These are phyloP conservation scores for Suillus brevipes DNA, from an alignment of 768 basidiomycete species.

Conservation along the genomic window DNA sequence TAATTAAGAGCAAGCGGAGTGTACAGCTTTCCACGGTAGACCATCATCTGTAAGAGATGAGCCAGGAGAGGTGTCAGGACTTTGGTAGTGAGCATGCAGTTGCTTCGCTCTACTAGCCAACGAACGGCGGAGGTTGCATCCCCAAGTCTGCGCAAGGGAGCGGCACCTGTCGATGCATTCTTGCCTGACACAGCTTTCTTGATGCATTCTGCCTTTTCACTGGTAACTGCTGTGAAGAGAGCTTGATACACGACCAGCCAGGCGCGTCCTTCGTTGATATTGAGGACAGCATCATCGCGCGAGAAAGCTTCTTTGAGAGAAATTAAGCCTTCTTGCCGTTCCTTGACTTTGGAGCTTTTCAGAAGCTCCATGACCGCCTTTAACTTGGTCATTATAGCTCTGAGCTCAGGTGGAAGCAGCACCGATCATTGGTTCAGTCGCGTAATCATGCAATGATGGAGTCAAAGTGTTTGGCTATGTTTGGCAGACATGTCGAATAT, in stretches of 20 bases:
- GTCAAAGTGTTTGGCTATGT: slow-evolving; percentile 27
- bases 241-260: slow-evolving; percentile 76
- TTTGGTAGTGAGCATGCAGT: slow-evolving; percentile 54
- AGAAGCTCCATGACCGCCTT: slow-evolving; percentile 51
- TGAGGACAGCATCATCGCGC: slow-evolving; percentile 44
- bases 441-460: slow-evolving; percentile 17
- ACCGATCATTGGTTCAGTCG: slow-evolving; percentile 4
- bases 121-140: slow-evolving; percentile 70
- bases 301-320: slow-evolving; percentile 53
- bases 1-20: slow-evolving; percentile 75
- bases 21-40: slow-evolving; percentile 54
- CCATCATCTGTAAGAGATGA: slow-evolving; percentile 64
- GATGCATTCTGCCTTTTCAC: slow-evolving; percentile 54
- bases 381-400: slow-evolving; percentile 40
- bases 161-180: slow-evolving; percentile 41
- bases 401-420: slow-evolving; percentile 7
- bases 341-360: slow-evolving; percentile 64
- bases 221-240: slow-evolving; percentile 63
- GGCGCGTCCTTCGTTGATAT: slow-evolving; percentile 36
- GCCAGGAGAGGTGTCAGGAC: slow-evolving; percentile 57
- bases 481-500: slow-evolving; percentile 26
- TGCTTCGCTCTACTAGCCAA: slow-evolving; percentile 67
- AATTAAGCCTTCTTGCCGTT: slow-evolving; percentile 63
- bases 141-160: slow-evolving; percentile 58
- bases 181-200: slow-evolving; percentile 44